Evolutionary conservation across 257 asterid genomes (phyloP), one percentile per base, ranked within the genome.

Genomic region (Oldenlandia corymbosa): DNA sequence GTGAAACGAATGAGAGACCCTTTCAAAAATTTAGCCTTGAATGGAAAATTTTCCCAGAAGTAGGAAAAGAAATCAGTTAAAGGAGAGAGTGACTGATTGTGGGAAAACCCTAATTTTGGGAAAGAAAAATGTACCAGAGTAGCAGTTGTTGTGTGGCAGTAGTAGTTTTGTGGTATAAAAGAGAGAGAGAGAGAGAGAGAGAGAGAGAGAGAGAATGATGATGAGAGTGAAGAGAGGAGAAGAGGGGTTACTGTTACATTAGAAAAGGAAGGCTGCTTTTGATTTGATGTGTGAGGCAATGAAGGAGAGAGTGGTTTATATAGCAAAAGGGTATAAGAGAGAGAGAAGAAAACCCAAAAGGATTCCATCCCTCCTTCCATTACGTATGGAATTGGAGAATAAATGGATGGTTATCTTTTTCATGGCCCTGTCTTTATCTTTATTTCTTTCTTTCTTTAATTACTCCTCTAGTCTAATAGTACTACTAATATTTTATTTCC

Each of bases 321-420:
- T 85, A 88, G 79, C 76, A 60, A 43, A 67, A 30, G 60, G 9
- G 42, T 63, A n/a, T n/a, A n/a, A n/a, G n/a, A n/a, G n/a, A n/a
- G n/a, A n/a, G n/a, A n/a, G n/a, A n/a, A n/a, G n/a, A n/a, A n/a
- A n/a, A n/a, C n/a, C n/a, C n/a, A 70, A 76, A 79, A 70, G 60
- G 73, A 76, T 68, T 80, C 12, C 10, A 13, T 12, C 75, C 71
- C 66, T 71, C 81, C 9, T 4, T 4, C 9, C 9, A 66, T 69
- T 82, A 64, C 56, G 73, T 65, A 49, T 70, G 81, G 84, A 85
- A 83, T 34, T 4, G 39, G 39, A 80, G 85, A 85, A 85, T 85
- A 87, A 78, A 69, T 85, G 75, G 79, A 79, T 79, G 68, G 78
- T 78, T 79, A 75, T 80, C 85, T 78, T 67, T 83, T 74, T 71